Percentiles rank a stretch among this genome's conserved stretches.
Conservation (phyloP, 208 protist genomes). For the Leishmania tarentolae region DNA sequence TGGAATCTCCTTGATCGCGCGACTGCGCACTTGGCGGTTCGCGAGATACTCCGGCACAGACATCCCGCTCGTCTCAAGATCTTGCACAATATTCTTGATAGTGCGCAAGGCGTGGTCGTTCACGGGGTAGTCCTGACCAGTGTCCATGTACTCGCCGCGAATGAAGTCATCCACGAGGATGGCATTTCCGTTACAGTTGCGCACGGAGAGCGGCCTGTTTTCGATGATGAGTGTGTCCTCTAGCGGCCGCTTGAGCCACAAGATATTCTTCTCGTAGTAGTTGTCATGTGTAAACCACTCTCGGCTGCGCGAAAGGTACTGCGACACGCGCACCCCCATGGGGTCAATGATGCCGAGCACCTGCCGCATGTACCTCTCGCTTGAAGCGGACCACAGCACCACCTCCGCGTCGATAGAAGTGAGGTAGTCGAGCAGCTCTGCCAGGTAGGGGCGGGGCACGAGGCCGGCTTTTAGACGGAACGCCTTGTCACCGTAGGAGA, state of each 20-base stretch:
- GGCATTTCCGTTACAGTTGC: conserved; percentile 88
- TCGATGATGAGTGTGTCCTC: conserved; percentile 88
- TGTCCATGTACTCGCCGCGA: conserved; percentile 91
- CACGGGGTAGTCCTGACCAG: conserved; percentile 74
- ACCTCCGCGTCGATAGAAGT: conserved; percentile 86
- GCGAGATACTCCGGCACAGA: conserved; percentile 79
- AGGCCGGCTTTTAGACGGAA: conserved; percentile 86
- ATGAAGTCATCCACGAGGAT: conserved; percentile 91
- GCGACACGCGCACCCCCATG: conserved; percentile 69
- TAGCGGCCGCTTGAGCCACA: conserved; percentile 81
- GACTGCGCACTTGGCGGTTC: conserved; percentile 49
- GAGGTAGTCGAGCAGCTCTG: conserved; percentile 89
- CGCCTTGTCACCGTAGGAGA: conserved; percentile 92
- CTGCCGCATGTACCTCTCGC: conserved; percentile 88
- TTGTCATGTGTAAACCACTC: conserved; percentile 85
- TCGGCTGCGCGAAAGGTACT: conserved; percentile 69
- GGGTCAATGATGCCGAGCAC: conserved; percentile 87
- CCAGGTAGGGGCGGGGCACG: conserved; percentile 79
- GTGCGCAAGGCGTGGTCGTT: conserved; percentile 82
- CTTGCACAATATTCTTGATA: conserved; percentile 70
- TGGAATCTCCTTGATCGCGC: conserved; percentile 81
- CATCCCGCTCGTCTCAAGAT: conserved; percentile 62
- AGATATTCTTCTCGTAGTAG: conserved; percentile 90
- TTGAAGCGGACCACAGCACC: conserved; percentile 87
- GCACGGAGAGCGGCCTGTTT: conserved; percentile 78